Conservation (phyloP, 1,139 yeast genomes). For the Taphrina flavorubra region DNA sequence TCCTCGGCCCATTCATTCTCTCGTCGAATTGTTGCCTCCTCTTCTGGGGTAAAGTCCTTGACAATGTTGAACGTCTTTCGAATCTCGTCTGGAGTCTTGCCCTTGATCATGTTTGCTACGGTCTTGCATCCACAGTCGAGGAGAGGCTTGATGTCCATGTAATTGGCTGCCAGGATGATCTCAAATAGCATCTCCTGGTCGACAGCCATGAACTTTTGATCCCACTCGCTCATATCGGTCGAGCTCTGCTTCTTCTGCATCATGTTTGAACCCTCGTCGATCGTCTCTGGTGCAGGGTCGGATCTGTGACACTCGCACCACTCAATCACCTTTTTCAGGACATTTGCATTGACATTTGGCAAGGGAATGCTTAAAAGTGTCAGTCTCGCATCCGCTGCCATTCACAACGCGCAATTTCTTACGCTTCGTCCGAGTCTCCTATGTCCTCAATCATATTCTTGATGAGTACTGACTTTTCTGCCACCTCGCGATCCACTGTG, state of each 20-base stretch:
- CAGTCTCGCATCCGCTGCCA: conserved; percentile 45
- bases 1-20: conserved; percentile 89
- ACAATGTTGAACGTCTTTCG: conserved; percentile 92
- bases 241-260: conserved; percentile 55
- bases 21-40: conserved; percentile 95
- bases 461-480: conserved; percentile 85
- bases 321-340: conserved; percentile 86
- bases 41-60: conserved; percentile 96
- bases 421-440: conserved; percentile 55
- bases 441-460: conserved; percentile 89
- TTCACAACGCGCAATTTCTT: not conserved
- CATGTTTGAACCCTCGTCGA: conserved; percentile 17
- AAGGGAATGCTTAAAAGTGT: conserved; percentile 84
- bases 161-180: conserved; percentile 89
- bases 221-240: conserved; percentile 83
- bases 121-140: conserved; percentile 96
- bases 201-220: conserved; percentile 89
- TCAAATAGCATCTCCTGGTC: conserved; percentile 99
- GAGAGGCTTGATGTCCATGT: conserved; percentile 88
- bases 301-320: conserved; percentile 98
- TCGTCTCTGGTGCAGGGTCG: conserved; percentile 53
- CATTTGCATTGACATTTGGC: conserved; percentile 58
- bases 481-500: conserved; percentile 69
- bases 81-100: conserved; percentile 94
- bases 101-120: conserved; percentile 97